Base-by-base conservation (phyloP, 2,329 filamentous ascomycete genomes). In the Gaeumannomyces tritici region DNA sequence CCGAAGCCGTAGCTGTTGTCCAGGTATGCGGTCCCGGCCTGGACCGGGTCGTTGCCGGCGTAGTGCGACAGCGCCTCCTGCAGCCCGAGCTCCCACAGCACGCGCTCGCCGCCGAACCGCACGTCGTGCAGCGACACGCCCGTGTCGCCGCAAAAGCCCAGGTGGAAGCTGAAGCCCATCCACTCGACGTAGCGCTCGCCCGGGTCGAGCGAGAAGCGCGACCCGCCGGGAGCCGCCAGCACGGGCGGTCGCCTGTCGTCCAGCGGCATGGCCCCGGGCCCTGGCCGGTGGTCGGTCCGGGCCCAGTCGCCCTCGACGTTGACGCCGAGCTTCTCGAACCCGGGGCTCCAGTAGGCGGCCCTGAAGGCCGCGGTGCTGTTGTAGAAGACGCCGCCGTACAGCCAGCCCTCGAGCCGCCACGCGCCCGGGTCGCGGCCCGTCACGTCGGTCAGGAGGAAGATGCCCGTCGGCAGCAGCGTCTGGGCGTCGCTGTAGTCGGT, bases 51-150 rank as follows among this genome's bases (percentile, higher is more conserved):
- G 57, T 74, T 75, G 7, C 79, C 75, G 1, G 80, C 78, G 62
- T 83, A 83, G 61, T 82, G 79, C 1, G 81, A 78, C 8, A 83
- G 69, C 0, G 81, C 81, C 69, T 85, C 82, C 67, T 84, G 79
- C 0, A 85, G 70, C 3, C 78, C 77, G 1, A 86, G 73, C 66
- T 85, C 82, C 62, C 84, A 85, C 11, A 85, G 71, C 5, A 86
- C 70, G 7, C 80, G 74, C 64, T 83, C 74, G 24, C 79, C 80
- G 66, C 82, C 80, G 73, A 78, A 83, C 24, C 74, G 71, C 57
- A 86, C 77, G 63, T 85, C 77, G 67, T 78, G 79, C 0, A 85
- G 71, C 0, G 75, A 67, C 51, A 84, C 72, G 0, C 81, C 83
- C 0, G 75, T 75, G 63, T 82, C 80, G 13, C 75, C 72, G 1